Evolutionary conservation across 148 eudicot genomes (phyloP), one percentile per base, ranked within the genome.

Genomic region (Tetragonia tetragonoides): DNA sequence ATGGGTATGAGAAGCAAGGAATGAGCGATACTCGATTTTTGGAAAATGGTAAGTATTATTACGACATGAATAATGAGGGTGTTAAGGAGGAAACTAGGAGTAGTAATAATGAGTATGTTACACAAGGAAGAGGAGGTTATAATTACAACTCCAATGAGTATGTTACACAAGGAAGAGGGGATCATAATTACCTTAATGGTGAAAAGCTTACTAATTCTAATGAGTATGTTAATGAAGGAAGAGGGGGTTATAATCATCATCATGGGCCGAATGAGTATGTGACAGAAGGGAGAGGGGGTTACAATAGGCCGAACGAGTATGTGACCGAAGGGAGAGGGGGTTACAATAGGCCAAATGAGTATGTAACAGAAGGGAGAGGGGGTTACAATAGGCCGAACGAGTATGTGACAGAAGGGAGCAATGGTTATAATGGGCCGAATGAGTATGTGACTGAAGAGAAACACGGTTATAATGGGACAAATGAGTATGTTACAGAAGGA

Each of bases 11-110:
- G 73, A 82, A 66, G 49, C 82, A 85, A 44, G 93, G 93, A 63
- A 83, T 87, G 89, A 90, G 93, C 37, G 93, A 90, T 54, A 87
- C 93, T 10, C 82, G 88, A 18, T 83, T 64, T 28, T 2, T 87
- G 81, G 89, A 82, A 49, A 86, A 86, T 61, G 87, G 91, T 0
- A 84, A 84, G 79, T 85, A 88, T 57, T 88, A 44, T 47, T 68
- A 80, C 62, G 74, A 80, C 21, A 3, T 53, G 21, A 65, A 82
- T 12, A 62, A 64, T 17, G 37, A 80, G 61, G 42, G 28, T 20
- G 34, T 60, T 21, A 73, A 74, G 77, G 67, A 69, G 2, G 60
- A 78, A 18, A n/a, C 20, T 12, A 39, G n/a, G n/a, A n/a, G 38
- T 12, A 24, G 54, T 47, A 47, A 70, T 54, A 70, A 68, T 68